These are phyloP conservation scores for Neoboletus magnificus DNA, from an alignment of 768 basidiomycete genomes.

Conservation along the genomic window DNA sequence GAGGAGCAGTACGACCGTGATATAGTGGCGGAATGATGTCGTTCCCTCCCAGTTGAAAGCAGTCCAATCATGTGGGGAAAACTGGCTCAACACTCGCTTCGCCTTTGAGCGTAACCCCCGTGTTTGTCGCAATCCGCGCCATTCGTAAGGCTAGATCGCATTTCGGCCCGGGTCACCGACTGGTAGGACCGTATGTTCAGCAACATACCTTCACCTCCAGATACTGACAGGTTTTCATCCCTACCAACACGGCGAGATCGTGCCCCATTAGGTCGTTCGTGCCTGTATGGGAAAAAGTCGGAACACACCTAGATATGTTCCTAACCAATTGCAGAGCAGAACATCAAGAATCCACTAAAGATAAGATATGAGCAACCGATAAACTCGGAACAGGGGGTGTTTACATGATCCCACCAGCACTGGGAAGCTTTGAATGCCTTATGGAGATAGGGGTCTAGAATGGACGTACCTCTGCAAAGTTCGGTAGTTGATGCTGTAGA, in stretches of 20 bases:
- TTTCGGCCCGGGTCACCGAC: not conserved
- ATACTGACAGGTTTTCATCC: constrained; percentile 85
- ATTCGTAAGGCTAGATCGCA: constrained; percentile 65
- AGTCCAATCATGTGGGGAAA: constrained; percentile 86
- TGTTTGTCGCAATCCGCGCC: constrained; percentile 80
- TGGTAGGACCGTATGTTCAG: not conserved
- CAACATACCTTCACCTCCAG: constrained; percentile 75
- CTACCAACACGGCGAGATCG: constrained; percentile 33
- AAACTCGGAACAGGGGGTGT: constrained; percentile 23
- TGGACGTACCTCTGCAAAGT: constrained; percentile 74
- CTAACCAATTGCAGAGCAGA: constrained; percentile 83
- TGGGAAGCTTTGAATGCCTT: constrained; percentile 28
- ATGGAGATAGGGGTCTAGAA: constrained; percentile 16
- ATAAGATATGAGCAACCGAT: constrained; percentile 12
- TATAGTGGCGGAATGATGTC: constrained; percentile 70
- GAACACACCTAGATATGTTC: constrained; percentile 69
- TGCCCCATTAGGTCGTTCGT: constrained; percentile 14
- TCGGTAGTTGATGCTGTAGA: constrained; percentile 81
- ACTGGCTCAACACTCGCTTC: constrained; percentile 74
- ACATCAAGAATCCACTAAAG: constrained; percentile 83
- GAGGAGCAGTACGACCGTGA: constrained; percentile 70
- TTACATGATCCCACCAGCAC: constrained; percentile 95
- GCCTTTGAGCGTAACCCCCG: constrained; percentile 78
- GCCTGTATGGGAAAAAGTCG: constrained; percentile 4
- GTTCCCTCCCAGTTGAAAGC: constrained; percentile 85